Base-by-base conservation (phyloP, 257 asterid genomes). In the Petrea volubilis region DNA sequence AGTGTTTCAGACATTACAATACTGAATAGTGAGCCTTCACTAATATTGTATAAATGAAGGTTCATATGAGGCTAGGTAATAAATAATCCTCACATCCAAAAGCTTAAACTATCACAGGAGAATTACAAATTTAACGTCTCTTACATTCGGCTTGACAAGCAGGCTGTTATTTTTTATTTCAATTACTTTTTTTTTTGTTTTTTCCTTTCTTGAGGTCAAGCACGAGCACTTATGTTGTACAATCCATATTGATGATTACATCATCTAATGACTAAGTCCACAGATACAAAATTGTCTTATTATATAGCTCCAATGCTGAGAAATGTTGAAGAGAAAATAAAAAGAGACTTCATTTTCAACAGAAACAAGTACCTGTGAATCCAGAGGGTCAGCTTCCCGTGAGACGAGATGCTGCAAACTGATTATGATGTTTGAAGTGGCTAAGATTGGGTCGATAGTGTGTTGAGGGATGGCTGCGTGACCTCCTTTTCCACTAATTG, bases 301-400 rank as follows among this genome's bases (percentile, higher is more conserved):
- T 52, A 21, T 7, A 23, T 52, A 52, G 0, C 60, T 12, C 17
- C 4, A 21, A n/a, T 21, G 15, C 13, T 14, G 6, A 51, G 29
- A 18, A 53, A 24, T 23, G 14, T 8, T 3, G 28, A 20, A 18
- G 21, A 50, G 14, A 13, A 50, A 50, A 50, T 50, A 50, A 50
- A 28, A 12, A 50, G 27, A 17, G 28, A 50, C 28, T 50, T 33
- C 38, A 40, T 40, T 40, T 40, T 40, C 46, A 40, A 40, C 2
- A 40, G n/a, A 33, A 28, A 29, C 7, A 14, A 14, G 2, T 18
- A 87, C 94, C 94, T 87, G 91, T 28, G 96, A 82, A 76, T 89
- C 94, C 50, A 87, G 77, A 20, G 96, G 96, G 84, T 89, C 92
- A 43, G 94, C 81, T 79, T 87, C 90, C n/a, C 96, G 83, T 4